phyloP scores from a whole-genome alignment of 140 eudicot genomes.

The Ambrosia hybrid region DNA sequence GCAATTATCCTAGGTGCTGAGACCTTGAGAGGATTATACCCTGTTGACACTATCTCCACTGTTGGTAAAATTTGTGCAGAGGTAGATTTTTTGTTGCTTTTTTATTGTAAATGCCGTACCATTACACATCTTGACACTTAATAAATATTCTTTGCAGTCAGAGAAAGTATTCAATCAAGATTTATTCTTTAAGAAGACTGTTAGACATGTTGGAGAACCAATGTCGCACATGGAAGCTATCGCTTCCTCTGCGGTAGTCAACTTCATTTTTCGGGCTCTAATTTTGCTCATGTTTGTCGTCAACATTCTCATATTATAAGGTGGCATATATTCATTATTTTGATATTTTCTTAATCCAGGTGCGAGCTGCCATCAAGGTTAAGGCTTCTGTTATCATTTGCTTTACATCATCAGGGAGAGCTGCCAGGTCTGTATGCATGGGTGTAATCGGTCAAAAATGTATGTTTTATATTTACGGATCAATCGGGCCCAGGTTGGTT shows the following conservation, averaged over 20 bases:
- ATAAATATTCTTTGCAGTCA: slow-evolving; percentile 39
- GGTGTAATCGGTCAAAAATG: neutral
- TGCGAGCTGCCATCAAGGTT: slow-evolving; percentile 78
- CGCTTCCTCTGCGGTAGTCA: slow-evolving; percentile 70
- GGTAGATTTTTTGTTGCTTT: slow-evolving; percentile 30
- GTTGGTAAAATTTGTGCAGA: slow-evolving; percentile 75
- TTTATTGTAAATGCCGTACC: neutral
- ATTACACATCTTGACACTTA: neutral
- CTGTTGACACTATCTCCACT: slow-evolving; percentile 61
- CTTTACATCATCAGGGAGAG: slow-evolving; percentile 70
- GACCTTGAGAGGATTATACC: slow-evolving; percentile 67
- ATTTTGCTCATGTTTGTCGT: slow-evolving; percentile 7
- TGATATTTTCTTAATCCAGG: slow-evolving; percentile 38
- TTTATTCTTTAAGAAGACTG: slow-evolving; percentile 59
- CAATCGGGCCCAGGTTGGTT: neutral
- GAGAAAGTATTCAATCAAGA: slow-evolving; percentile 75
- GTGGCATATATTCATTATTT: neutral
- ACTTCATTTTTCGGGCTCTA: slow-evolving; percentile 9
- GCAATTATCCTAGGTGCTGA: slow-evolving; percentile 77
- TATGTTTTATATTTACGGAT: too few species aligned
- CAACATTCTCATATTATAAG: too few species aligned
- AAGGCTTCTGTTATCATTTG: slow-evolving; percentile 78
- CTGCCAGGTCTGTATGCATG: slow-evolving; percentile 52
- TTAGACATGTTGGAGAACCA: slow-evolving; percentile 68
- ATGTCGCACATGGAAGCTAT: slow-evolving; percentile 77